Evolutionary conservation across 2,329 filamentous ascomycete genomes (phyloP), one percentile per base, ranked within the genome.

Genomic region (Diaporthe helianthi): DNA sequence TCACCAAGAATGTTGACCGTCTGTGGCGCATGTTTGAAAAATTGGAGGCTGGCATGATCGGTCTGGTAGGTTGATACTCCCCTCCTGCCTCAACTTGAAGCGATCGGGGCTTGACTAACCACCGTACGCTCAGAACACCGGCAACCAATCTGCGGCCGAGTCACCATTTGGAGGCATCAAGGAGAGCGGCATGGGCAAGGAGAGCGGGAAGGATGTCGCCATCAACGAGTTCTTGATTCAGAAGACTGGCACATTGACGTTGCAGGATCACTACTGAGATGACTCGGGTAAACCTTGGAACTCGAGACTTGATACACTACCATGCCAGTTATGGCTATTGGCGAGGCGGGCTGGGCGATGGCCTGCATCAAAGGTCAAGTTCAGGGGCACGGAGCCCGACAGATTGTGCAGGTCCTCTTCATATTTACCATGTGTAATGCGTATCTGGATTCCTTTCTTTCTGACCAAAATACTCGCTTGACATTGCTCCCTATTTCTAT

Each of bases 41-140:
- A 3, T 77, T 91, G 64, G 86, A 91, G 72, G 86, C 89, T 1
- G 88, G 89, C 13, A 91, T 91, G 89, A 84, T 90, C 7, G 88
- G 87, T 67, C 84, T 88, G 38, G 70, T 69, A 24, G 58, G 69
- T 68, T 17, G 1, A 33, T 10, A 15, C 5, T 15, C 17, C 26
- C 31, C 8, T 8, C 41, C 2, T 6, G 4, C 10, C 3, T 53
- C 2, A n/a, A 9, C 13, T 10, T 4, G 2, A n/a, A 12, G 12
- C 31, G 10, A 38, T 13, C 6, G n/a, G n/a, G n/a, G n/a, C n/a
- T 8, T 24, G n/a, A n/a, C 41, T 64, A 19, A 58, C 29, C 8
- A 4, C 9, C 38, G 29, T 24, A 1, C 4, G 8, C 13, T 8
- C n/a, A 71, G 70, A 89, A 89, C 73, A 89, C 72, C 17, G 73